A percentile compares a stretch with the other conserved stretches of the same genome.
Conservation (phyloP, 2,329 filamentous ascomycete genomes). For the Leptographium flavum region DNA sequence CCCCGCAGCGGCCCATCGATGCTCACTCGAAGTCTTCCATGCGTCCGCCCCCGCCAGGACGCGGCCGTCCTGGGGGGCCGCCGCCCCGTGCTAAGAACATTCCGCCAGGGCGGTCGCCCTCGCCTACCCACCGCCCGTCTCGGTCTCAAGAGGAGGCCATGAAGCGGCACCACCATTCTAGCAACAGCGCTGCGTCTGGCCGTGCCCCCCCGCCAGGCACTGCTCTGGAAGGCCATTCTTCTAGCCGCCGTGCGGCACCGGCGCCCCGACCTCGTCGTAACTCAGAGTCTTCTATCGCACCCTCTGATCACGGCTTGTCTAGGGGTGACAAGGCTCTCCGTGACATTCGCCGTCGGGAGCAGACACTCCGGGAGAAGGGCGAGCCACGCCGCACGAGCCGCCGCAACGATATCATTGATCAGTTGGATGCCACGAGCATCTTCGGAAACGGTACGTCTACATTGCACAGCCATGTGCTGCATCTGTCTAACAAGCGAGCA, state of each 20-base stretch:
- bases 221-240: too few species aligned
- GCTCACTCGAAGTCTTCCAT: slow-evolving; percentile 3
- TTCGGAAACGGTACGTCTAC: slow-evolving; percentile 65
- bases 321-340: slow-evolving; percentile 42
- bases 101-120: slow-evolving; percentile 28
- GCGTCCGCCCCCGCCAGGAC: slow-evolving; percentile 12
- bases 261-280: slow-evolving; percentile 50
- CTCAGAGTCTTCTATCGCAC: slow-evolving; percentile 59
- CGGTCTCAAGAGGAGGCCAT: slow-evolving; percentile 54
- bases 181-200: background rate
- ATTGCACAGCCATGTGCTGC: background rate
- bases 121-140: slow-evolving; percentile 40
- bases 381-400: slow-evolving; percentile 33
- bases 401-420: slow-evolving; percentile 81
- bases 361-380: slow-evolving; percentile 35
- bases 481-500: slow-evolving; percentile 20
- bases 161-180: slow-evolving; percentile 27
- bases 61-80: slow-evolving; percentile 25
- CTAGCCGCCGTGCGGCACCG: slow-evolving; percentile 18
- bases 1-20: background rate
- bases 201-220: too few species aligned
- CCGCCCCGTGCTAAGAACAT: slow-evolving; percentile 32
- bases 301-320: slow-evolving; percentile 43
- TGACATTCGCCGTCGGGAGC: slow-evolving; percentile 35
- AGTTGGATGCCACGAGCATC: slow-evolving; percentile 89